Conservation (phyloP, 148 eudicot species). For the Fagopyrum homotropicum region DNA sequence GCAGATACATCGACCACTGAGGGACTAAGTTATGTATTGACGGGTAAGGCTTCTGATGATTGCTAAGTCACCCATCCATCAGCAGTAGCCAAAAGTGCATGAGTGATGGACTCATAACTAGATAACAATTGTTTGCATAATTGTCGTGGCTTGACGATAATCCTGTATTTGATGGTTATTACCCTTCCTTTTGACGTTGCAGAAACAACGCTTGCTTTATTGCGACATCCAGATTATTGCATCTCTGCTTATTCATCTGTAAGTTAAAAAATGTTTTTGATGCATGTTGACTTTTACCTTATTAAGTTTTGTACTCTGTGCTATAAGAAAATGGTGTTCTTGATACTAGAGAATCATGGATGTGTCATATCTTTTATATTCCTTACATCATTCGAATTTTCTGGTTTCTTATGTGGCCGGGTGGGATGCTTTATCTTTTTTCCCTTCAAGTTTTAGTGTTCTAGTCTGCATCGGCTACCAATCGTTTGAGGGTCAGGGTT, state of each 20-base stretch:
- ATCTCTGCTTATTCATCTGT: slow-evolving; percentile 92
- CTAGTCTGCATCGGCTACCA: no score
- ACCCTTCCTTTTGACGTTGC: slow-evolving; percentile 19
- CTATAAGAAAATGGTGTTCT: no score
- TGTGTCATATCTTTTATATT: no score
- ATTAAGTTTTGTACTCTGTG: neutral
- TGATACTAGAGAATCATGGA: no score
- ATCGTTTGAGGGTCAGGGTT: neutral
- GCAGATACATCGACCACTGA: slow-evolving; percentile 80
- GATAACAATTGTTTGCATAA: neutral
- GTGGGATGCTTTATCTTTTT: neutral
- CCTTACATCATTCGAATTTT: neutral
- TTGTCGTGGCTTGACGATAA: neutral
- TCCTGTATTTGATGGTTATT: neutral
- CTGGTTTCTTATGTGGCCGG: neutral
- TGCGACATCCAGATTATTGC: slow-evolving; percentile 96
- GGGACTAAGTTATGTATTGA: slow-evolving; percentile 65
- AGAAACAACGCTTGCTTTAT: slow-evolving; percentile 85
- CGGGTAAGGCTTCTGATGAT: neutral
- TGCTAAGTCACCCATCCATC: no score
- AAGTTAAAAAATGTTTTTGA: neutral
- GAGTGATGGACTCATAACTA: no score
- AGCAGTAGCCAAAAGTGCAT: no score
- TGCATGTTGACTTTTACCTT: neutral
- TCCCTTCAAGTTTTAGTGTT: no score